phyloP scores from a whole-genome alignment of 768 basidiomycete species.

The Leucocoprinus leucothites region DNA sequence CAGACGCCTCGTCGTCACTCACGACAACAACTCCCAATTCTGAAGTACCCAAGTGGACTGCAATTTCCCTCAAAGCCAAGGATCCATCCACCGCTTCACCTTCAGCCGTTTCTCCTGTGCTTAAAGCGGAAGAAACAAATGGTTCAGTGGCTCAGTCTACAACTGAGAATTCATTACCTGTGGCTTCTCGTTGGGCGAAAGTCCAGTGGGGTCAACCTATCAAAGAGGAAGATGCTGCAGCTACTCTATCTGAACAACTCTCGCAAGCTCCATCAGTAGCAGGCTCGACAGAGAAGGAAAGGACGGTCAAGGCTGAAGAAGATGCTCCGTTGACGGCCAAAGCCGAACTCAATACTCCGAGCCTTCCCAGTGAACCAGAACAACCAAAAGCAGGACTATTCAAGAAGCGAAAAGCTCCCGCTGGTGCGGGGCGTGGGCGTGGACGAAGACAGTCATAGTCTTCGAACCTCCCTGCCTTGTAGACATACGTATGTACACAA shows the following conservation, averaged over 20 bases:
- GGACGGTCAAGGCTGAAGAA: constrained; percentile 14
- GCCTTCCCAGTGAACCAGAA: constrained; percentile 11
- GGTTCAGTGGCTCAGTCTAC: not conserved
- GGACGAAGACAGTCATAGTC: constrained; percentile 24
- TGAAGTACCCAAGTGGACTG: constrained; percentile 20
- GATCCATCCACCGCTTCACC: constrained; percentile 8
- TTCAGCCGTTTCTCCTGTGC: not conserved
- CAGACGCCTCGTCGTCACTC: constrained; percentile 8
- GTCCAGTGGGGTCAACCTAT: constrained; percentile 26
- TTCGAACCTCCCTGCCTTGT: no score
- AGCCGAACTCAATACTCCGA: constrained; percentile 12
- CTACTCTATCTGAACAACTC: not conserved
- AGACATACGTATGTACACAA: no score
- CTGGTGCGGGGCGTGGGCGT: constrained; percentile 21
- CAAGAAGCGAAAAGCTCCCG: constrained; percentile 30
- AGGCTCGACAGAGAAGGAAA: constrained; percentile 8
- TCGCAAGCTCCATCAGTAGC: not conserved
- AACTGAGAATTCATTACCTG: constrained; percentile 3
- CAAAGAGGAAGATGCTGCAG: constrained; percentile 11
- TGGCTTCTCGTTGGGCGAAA: constrained; percentile 30
- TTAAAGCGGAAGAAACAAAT: constrained; percentile 3
- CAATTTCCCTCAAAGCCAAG: constrained; percentile 20
- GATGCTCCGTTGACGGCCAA: constrained; percentile 10
- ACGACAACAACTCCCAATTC: constrained; percentile 9
- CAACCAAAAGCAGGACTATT: constrained; percentile 21